These are phyloP conservation scores for Ophiostoma angusticollis DNA, from an alignment of 2,329 filamentous ascomycete species.

Conservation along the genomic window DNA sequence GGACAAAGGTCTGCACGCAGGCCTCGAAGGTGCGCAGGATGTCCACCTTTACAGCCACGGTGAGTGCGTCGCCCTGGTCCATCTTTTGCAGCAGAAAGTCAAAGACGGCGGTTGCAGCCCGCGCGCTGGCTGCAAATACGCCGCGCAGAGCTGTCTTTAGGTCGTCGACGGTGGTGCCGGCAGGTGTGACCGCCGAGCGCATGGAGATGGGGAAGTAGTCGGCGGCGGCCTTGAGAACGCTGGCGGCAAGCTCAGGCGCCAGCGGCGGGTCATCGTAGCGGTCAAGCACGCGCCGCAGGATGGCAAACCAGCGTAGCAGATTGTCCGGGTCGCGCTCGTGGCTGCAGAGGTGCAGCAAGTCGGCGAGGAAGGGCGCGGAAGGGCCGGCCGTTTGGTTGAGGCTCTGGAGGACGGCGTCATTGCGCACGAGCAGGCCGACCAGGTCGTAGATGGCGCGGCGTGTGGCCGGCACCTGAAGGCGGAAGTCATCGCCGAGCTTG, in stretches of 20 bases:
- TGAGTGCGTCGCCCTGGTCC: constrained; percentile 45
- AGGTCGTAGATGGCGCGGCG: constrained; percentile 40
- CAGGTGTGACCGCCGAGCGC: constrained; percentile 34
- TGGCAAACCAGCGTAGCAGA: constrained; percentile 44
- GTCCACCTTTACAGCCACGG: constrained; percentile 46
- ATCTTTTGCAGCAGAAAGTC: constrained; percentile 44
- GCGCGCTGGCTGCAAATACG: constrained; percentile 40
- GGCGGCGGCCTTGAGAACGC: constrained; percentile 43
- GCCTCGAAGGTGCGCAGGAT: constrained; percentile 42
- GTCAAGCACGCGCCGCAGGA: constrained; percentile 31
- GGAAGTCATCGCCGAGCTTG: constrained; percentile 43
- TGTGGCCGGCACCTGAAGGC: constrained; percentile 37
- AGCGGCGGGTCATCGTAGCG: constrained; percentile 25
- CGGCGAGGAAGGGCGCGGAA: constrained; percentile 32
- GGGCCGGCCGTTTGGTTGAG: constrained; percentile 32
- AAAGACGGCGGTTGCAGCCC: constrained; percentile 32
- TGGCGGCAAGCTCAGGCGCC: constrained; percentile 32
- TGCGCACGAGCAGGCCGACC: constrained; percentile 30
- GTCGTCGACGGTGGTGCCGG: constrained; percentile 41
- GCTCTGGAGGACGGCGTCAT: constrained; percentile 16
- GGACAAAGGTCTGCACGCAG: constrained; percentile 36
- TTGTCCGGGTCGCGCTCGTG: constrained; percentile 45
- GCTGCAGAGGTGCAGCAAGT: constrained; percentile 37
- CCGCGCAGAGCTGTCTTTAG: constrained; percentile 39
- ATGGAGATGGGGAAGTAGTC: constrained; percentile 50